Evolutionary conservation across 352 stramenopile genomes (phyloP).

Genomic region (Phytophthora citricola): DNA sequence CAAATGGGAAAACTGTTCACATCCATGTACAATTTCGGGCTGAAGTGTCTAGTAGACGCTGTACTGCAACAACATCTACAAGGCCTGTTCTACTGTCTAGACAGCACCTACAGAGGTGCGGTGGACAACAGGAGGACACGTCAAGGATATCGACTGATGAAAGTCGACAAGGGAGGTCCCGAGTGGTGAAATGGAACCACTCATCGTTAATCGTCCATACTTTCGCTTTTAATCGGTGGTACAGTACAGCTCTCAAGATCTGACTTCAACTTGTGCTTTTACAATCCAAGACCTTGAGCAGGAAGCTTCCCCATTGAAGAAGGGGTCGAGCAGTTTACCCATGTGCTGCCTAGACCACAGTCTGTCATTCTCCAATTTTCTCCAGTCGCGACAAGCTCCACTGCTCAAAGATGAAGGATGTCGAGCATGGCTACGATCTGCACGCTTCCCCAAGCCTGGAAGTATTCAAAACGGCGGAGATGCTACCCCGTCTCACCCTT

Average conservation of each 20-base stretch:
- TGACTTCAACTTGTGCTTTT: constrained; percentile 18
- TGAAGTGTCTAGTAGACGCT: no score
- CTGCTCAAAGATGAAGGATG: constrained; percentile 24
- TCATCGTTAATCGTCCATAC: constrained; percentile 9
- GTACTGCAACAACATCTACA: no score
- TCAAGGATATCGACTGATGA: constrained; percentile 7
- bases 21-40: no score
- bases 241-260: background rate
- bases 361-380: constrained; percentile 19
- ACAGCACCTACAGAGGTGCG: background rate
- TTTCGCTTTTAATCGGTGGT: background rate
- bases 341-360: background rate
- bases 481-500: constrained; percentile 28
- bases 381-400: background rate
- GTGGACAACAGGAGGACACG: background rate
- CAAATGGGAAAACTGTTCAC: background rate
- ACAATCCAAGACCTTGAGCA: background rate
- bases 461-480: constrained; percentile 7
- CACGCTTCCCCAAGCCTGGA: constrained; percentile 29
- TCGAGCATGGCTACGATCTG: constrained; percentile 29
- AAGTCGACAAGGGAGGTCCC: background rate
- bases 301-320: background rate
- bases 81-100: background rate
- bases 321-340: background rate
- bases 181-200: constrained; percentile 22